phyloP scores from a whole-genome alignment of 495 filamentous ascomycete genomes.

The Podospora conica region DNA sequence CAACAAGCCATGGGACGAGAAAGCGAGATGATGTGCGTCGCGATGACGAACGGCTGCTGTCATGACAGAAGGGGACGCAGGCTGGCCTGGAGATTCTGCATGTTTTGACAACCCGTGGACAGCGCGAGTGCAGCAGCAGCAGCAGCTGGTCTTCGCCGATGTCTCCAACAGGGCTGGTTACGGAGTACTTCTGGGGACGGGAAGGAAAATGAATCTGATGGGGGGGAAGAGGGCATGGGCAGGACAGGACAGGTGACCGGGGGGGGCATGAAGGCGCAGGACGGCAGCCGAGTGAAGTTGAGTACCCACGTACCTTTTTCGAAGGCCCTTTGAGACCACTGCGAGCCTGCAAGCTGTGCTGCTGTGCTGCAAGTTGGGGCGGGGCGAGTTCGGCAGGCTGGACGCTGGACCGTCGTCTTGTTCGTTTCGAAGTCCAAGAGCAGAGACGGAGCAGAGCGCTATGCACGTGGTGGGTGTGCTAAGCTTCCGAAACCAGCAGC shows the following conservation, averaged over 20 bases:
- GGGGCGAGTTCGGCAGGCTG: slow-evolving; percentile 24
- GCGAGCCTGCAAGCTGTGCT: not conserved
- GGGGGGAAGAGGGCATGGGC: slow-evolving; percentile 4
- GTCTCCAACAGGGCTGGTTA: not conserved
- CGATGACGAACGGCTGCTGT: slow-evolving; percentile 20
- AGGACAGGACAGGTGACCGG: slow-evolving; percentile 12
- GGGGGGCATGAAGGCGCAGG: slow-evolving; percentile 11
- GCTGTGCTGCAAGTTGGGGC: slow-evolving; percentile 9
- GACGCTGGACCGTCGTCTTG: slow-evolving; percentile 12
- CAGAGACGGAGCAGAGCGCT: slow-evolving; percentile 15
- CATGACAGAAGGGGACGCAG: slow-evolving; percentile 14
- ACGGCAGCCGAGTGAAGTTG: slow-evolving; percentile 5
- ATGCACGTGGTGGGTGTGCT: slow-evolving; percentile 6
- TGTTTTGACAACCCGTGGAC: slow-evolving; percentile 18
- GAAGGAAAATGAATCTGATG: not conserved
- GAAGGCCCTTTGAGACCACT: slow-evolving; percentile 9
- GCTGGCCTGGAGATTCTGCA: slow-evolving; percentile 17
- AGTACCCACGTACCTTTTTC: slow-evolving; percentile 22
- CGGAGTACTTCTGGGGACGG: not conserved
- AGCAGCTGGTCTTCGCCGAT: not conserved
- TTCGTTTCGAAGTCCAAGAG: slow-evolving; percentile 25
- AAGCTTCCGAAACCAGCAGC: slow-evolving; percentile 26
- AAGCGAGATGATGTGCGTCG: slow-evolving; percentile 12
- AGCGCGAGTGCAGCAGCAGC: slow-evolving; percentile 1
- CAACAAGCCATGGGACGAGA: slow-evolving; percentile 17